Evolutionary conservation across 768 basidiomycete species (phyloP), one percentile per base, ranked within the genome.

Genomic region (Trametes cubensis): DNA sequence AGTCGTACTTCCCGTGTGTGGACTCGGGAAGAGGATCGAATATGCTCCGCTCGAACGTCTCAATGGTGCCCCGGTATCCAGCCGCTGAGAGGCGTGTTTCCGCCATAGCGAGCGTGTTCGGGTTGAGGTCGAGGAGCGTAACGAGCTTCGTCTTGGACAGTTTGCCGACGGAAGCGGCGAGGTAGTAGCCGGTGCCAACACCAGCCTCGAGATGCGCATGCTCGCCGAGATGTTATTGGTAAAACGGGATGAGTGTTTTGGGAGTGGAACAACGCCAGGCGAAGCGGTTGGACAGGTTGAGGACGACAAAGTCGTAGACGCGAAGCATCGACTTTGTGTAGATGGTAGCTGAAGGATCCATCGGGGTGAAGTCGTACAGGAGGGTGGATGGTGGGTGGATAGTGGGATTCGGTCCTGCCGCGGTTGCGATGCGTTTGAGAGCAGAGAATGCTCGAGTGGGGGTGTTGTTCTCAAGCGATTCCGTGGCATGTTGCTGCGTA

Each of bases 141-240:
- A 68, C 42, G 17, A 56, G 54, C 58, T 60, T 62, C 17, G 63
- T 51, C 46, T 64, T 57, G 6, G 59, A 40, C 44, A 65, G 60
- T 8, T 48, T 14, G 18, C 46, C 15, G 26, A 38, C 46, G 7
- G 64, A 49, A 21, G 40, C 46, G 6, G 61, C 61, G 41, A 51
- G 61, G 48, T 66, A 67, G 62, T 66, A 66, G 21, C 68, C 68
- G 14, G 68, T 60, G 41, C 66, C 66, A 48, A 63, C 66, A 20
- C 68, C 68, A 41, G 66, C 44, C 30, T 64, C 65, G 28, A 67
- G 52, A 45, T 68, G 67, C 4, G 64, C 60, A 28, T 55, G 25
- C 17, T 61, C 51, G 8, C 63, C 65, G 42, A 67, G 53, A 55
- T 66, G 55, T 26, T 55, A 23, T 39, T 52, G 30, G 67, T 60